Evolutionary conservation across 2,329 filamentous ascomycete genomes (phyloP), one percentile per base, ranked within the genome.

Genomic region (Aspergillus fischeri): DNA sequence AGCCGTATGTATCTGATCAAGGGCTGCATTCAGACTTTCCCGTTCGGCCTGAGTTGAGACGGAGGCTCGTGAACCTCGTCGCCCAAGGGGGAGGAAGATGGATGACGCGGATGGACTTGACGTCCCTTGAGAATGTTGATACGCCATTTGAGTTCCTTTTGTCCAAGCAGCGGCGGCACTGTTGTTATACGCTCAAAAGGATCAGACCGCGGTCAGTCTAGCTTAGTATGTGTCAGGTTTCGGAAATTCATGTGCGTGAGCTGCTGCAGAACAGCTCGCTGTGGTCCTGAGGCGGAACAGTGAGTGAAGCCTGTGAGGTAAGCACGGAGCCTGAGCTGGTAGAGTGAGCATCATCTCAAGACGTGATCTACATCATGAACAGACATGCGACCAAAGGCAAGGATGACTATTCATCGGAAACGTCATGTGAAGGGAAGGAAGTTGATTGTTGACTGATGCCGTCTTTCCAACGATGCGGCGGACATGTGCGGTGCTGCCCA

Each of bases 1-100:
- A 5, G 90, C 87, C 52, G 81, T 91, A 74, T 97, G 93, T 64
- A 97, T 96, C 66, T 90, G 87, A 74, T 96, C 89, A 59, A 97
- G 85, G 20, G 88, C 84, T 60, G 91, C 85, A 35, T 89, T 86
- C 41, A 93, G 81, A 56, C 90, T 87, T 61, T 91, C 89, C 69
- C 85, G 89, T 71, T 92, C 89, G 44, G 85, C 76, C 51, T 83
- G 81, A 1, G 80, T 75, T 25, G 77, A 76, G 17, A 81, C 61
- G 25, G 85, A 86, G 21, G 73, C 72, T 38, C 77, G 70, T 24
- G 81, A 83, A n/a, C 73, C 76, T 51, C 79, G 75, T 59, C 74
- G 73, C 44, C 75, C 76, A 41, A 78, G 72, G 10, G 77, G 76
- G 47, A 78, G 70, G 56, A 77, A 75, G 41, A 75, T 69, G 10